Evolutionary conservation across 2,329 filamentous ascomycete genomes (phyloP).

Genomic region (Aciculosporium take): DNA sequence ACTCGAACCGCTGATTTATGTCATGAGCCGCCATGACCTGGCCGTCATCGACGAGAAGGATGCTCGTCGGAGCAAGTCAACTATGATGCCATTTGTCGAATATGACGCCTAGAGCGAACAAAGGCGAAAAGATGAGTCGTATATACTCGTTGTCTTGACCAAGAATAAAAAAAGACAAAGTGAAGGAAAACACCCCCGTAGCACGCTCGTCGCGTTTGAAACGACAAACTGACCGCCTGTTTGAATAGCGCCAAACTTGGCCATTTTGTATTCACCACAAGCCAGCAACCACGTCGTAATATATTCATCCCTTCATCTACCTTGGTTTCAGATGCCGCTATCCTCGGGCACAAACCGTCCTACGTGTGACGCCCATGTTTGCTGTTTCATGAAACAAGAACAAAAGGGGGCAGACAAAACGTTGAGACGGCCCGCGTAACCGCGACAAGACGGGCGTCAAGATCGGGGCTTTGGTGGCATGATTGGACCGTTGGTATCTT

Average conservation of each 20-base stretch:
- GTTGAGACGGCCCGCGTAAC: not conserved
- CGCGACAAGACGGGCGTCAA: not conserved
- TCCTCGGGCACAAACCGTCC: not conserved
- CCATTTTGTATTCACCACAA: too few relatives aligned
- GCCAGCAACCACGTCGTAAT: not conserved
- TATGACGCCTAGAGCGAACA: too few relatives aligned
- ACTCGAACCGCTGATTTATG: constrained; percentile 62
- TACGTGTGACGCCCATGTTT: not conserved
- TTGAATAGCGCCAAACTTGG: not conserved
- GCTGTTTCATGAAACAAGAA: constrained; percentile 1
- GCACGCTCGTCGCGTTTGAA: not conserved
- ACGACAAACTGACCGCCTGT: not conserved
- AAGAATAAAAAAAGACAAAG: not conserved
- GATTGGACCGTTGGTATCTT: not conserved
- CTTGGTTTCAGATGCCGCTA: not conserved
- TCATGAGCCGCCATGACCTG: constrained; percentile 59
- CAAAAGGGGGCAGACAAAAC: not conserved
- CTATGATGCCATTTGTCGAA: constrained; percentile 12
- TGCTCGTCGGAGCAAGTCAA: constrained; percentile 36
- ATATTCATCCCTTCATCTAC: not conserved
- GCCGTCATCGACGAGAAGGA: constrained; percentile 61
- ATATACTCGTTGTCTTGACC: not conserved
- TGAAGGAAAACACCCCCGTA: not conserved
- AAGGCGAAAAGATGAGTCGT: not conserved
- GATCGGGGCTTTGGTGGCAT: not conserved